Evolutionary conservation across 768 basidiomycete species (phyloP), one percentile per base, ranked within the genome.

Genomic region (Leccinum pellstonianum): DNA sequence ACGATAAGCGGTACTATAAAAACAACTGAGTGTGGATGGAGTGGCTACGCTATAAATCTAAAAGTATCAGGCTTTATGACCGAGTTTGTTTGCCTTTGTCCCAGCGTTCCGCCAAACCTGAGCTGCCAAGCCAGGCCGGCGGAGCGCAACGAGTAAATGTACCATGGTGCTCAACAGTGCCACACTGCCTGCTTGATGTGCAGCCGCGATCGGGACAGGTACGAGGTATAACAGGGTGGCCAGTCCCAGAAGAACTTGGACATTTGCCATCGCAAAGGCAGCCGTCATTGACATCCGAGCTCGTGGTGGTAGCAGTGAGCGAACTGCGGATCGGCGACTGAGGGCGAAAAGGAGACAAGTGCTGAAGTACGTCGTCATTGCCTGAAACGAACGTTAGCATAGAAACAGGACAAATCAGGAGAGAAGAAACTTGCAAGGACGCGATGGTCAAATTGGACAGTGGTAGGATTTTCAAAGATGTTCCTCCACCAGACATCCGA

Each of bases 381-480:
- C 95, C 92, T 96, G 62, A 58, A 60, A 23, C 19, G 23, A 62
- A 53, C 0, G 15, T 63, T 5, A 59, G 52, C 25, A 55, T 35
- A 19, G 17, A 54, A 17, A 17, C 7, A 9, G 19, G n/a, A 10
- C 4, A 21, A 3, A n/a, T n/a, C 7, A 10, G 21, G 15, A 37
- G 55, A 10, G 48, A 49, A 49, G 14, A 51, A 41, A 80, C 91
- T 74, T 68, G 91, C 95, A 54, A 99, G 83, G 52, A 95, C 77
- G 21, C 97, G 88, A 74, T 99, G 97, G 70, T 99, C 86, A 68
- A 98, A 98, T 71, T 99, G 97, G 8, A 95, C 95, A 0, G 96
- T 97, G 9, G 91, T 95, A 8, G 97, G 97, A 69, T 99, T 99
- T 77, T 99, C 97, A 62, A 97, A 86, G 54, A 98, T 78, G 73